These are phyloP conservation scores for Aspergillus brunneoviolaceus DNA, from an alignment of 2,329 filamentous ascomycete species.

Conservation along the genomic window DNA sequence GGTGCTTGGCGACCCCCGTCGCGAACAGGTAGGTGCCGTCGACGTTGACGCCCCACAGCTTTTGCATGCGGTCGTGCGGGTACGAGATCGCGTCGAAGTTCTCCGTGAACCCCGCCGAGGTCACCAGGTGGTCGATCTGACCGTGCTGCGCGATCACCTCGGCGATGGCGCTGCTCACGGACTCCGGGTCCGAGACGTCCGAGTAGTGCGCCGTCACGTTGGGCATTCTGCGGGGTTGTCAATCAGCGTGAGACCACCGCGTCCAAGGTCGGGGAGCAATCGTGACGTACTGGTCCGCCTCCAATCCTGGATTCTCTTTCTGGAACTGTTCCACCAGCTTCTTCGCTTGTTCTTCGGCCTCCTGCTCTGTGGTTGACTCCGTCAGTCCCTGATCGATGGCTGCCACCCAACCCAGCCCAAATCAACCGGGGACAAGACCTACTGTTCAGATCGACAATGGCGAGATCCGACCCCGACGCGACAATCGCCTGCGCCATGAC, in stretches of 20 bases:
- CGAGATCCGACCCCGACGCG: slow-evolving; percentile 81
- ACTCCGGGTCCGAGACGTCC: slow-evolving; percentile 78
- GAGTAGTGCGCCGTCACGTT: slow-evolving; percentile 87
- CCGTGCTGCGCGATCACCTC: slow-evolving; percentile 71
- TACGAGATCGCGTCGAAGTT: slow-evolving; percentile 92
- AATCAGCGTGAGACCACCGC: too few relatives aligned
- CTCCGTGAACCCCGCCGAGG: slow-evolving; percentile 94
- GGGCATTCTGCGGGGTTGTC: slow-evolving; percentile 56
- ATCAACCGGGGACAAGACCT: slow-evolving; percentile 34
- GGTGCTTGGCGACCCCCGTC: slow-evolving; percentile 77
- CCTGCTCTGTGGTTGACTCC: slow-evolving; percentile 61
- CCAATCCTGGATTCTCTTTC: slow-evolving; percentile 73
- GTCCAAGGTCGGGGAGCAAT: background rate
- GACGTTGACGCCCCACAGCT: slow-evolving; percentile 93
- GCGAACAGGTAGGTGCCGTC: slow-evolving; percentile 90
- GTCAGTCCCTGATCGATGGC: too few relatives aligned
- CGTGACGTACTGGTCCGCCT: slow-evolving; percentile 51
- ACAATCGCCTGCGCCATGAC: slow-evolving; percentile 93
- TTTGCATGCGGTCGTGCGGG: slow-evolving; percentile 84
- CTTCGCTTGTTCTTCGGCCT: slow-evolving; percentile 74
- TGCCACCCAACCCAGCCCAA: too few relatives aligned
- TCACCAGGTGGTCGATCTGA: slow-evolving; percentile 88
- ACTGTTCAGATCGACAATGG: slow-evolving; percentile 94
- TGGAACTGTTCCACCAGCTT: slow-evolving; percentile 73
- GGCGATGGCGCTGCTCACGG: slow-evolving; percentile 70